A percentile compares a stretch with the other conserved stretches of the same genome.
Evolutionary conservation across 441 rosid genomes (phyloP).

Genomic region (Geranium incanum): DNA sequence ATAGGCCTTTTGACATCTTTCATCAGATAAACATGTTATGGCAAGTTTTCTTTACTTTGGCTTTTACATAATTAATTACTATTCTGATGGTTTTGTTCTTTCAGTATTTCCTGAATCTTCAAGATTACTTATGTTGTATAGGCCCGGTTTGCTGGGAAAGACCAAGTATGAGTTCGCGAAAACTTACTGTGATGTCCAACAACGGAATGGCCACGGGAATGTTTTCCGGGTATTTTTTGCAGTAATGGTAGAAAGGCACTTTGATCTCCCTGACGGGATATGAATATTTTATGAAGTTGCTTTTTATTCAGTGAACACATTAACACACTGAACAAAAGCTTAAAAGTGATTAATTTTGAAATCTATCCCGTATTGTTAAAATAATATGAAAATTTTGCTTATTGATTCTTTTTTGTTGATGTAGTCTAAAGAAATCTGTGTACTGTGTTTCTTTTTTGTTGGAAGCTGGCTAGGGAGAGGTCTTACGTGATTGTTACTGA

Average conservation of each 20-base stretch:
- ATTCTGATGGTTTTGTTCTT: constrained; percentile 18
- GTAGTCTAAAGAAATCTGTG: background rate
- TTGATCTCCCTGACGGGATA: constrained; percentile 15
- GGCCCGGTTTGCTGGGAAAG: constrained; percentile 96
- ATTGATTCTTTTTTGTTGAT: background rate
- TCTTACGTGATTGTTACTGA: background rate
- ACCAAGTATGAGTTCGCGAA: constrained; percentile 79
- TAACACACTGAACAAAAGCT: background rate
- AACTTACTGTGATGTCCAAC: constrained; percentile 68
- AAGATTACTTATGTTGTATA: constrained; percentile 28
- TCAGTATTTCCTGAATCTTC: constrained; percentile 21
- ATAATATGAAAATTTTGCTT: background rate
- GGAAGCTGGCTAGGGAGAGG: background rate
- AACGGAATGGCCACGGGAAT: constrained; percentile 45
- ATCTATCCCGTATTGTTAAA: background rate
- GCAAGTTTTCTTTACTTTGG: constrained; percentile 42
- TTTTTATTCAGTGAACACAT: background rate
- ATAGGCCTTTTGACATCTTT: constrained; percentile 91
- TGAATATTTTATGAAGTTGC: background rate
- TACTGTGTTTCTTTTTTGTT: background rate
- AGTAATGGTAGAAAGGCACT: constrained; percentile 18
- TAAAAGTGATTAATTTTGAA: background rate
- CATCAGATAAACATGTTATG: constrained; percentile 92
- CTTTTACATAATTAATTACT: constrained; percentile 8
- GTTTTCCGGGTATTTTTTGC: constrained; percentile 56